Conservation (phyloP, 352 stramenopile genomes). For the Elongisporangium undulatum region DNA sequence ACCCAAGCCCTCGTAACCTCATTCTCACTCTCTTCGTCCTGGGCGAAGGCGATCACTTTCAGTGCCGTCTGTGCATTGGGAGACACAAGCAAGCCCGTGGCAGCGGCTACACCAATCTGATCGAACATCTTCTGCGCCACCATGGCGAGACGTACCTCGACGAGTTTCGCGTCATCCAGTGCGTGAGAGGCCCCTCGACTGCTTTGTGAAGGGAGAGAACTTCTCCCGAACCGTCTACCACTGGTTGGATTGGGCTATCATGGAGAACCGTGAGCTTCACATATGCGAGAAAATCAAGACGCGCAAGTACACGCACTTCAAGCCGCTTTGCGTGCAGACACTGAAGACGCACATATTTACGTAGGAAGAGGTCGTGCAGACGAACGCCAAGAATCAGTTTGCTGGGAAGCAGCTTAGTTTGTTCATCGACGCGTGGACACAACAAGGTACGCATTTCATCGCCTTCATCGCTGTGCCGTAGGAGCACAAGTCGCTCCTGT, state of each 20-base stretch:
- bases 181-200: constrained; percentile 6
- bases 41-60: constrained; percentile 8
- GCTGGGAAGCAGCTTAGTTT: constrained; percentile 7
- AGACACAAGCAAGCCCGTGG: constrained; percentile 8
- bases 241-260: constrained; percentile 14
- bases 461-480: constrained; percentile 9
- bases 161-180: no score
- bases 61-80: constrained; percentile 5
- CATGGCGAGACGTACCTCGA: constrained; percentile 2
- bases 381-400: not conserved
- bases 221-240: no score
- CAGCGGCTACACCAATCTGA: constrained; percentile 8
- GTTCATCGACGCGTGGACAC: constrained; percentile 13
- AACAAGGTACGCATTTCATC: constrained; percentile 11
- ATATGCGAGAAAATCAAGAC: constrained; percentile 14
- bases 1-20: no score
- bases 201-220: constrained; percentile 4
- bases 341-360: constrained; percentile 11
- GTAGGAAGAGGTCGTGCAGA: constrained; percentile 5
- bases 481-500: constrained; percentile 6
- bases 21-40: constrained; percentile 1
- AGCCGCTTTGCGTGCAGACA: constrained; percentile 4
- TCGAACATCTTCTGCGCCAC: constrained; percentile 3
- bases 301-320: constrained; percentile 17
- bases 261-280: constrained; percentile 10